Percentiles rank a stretch among this genome's conserved stretches.
Conservation (phyloP, 208 protist species). For the Acanthamoeba lenticulata region DNA sequence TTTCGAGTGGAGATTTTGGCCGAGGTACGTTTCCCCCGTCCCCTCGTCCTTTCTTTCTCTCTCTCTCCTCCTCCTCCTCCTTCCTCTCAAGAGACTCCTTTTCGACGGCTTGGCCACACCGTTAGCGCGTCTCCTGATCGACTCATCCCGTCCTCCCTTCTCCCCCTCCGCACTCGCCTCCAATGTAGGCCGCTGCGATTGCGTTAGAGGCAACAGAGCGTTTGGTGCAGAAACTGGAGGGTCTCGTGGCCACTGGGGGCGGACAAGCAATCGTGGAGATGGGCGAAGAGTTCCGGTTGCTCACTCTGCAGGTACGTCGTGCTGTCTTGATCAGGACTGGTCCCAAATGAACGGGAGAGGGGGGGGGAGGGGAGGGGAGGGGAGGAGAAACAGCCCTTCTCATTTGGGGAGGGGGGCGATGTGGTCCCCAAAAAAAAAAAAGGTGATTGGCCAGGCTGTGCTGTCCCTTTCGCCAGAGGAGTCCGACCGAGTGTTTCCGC, state of each 20-base stretch:
- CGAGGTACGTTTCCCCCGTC: constrained; percentile 76
- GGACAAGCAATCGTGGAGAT: constrained; percentile 85
- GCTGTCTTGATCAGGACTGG: too few relatives aligned
- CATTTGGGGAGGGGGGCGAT: too few relatives aligned
- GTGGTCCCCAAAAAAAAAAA: not conserved
- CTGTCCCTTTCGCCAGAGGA: constrained; percentile 90
- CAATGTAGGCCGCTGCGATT: constrained; percentile 82
- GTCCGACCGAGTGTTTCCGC: constrained; percentile 90
- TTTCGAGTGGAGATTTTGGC: constrained; percentile 91
- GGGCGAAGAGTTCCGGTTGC: constrained; percentile 92
- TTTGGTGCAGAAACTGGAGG: not conserved
- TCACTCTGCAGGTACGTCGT: constrained; percentile 87
- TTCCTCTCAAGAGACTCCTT: not conserved
- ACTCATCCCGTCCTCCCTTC: not conserved
- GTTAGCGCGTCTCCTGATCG: not conserved
- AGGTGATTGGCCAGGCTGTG: constrained; percentile 90
- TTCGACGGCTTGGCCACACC: not conserved
- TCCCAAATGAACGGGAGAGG: too few relatives aligned
- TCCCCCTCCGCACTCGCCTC: constrained; percentile 84
- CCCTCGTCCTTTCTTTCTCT: too few relatives aligned
- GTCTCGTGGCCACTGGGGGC: not conserved
- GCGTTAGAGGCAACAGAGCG: not conserved
- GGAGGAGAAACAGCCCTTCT: too few relatives aligned
- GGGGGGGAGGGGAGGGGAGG: too few relatives aligned
- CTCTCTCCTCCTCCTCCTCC: too few relatives aligned